Conservation (phyloP, 805 yeast species). For the Naumovozyma castellii region DNA sequence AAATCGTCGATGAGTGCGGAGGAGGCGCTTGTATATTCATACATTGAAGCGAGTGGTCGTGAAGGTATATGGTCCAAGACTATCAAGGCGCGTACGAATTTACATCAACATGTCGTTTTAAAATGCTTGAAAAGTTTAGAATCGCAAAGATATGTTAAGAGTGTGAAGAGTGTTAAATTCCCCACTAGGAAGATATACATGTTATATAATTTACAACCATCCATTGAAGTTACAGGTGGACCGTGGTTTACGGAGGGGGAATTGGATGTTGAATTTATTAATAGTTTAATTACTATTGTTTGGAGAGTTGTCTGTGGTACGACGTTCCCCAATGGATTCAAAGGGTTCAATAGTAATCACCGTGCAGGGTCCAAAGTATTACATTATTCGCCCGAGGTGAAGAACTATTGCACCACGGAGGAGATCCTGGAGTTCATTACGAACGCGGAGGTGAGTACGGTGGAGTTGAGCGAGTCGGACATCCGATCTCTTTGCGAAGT, state of each 20-base stretch:
- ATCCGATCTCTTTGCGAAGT: slow-evolving; percentile 82
- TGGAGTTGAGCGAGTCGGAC: slow-evolving; percentile 65
- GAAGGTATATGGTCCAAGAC: slow-evolving; percentile 97
- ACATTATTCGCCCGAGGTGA: slow-evolving; percentile 46
- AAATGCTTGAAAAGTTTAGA: slow-evolving; percentile 77
- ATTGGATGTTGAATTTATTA: slow-evolving; percentile 87
- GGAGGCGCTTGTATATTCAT: slow-evolving; percentile 83
- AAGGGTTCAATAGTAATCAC: slow-evolving; percentile 23
- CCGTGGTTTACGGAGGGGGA: slow-evolving; percentile 98
- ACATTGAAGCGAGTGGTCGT: slow-evolving; percentile 85
- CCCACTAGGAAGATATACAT: slow-evolving; percentile 95
- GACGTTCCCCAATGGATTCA: slow-evolving; percentile 67
- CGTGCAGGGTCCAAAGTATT: too few species aligned
- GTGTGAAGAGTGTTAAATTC: slow-evolving; percentile 80
- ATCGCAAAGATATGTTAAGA: slow-evolving; percentile 71
- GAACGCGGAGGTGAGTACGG: slow-evolving; percentile 65
- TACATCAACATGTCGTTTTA: slow-evolving; percentile 84
- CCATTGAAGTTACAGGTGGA: slow-evolving; percentile 94
- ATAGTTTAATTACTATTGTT: slow-evolving; percentile 67
- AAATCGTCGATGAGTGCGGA: slow-evolving; percentile 72
- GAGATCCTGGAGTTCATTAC: slow-evolving; percentile 68
- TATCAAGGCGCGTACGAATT: slow-evolving; percentile 74
- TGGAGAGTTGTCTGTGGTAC: slow-evolving; percentile 78
- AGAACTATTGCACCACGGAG: slow-evolving; percentile 59
- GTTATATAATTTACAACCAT: slow-evolving; percentile 88